Base-by-base conservation (phyloP, 306 rosid genomes). In the Senna siamea region DNA sequence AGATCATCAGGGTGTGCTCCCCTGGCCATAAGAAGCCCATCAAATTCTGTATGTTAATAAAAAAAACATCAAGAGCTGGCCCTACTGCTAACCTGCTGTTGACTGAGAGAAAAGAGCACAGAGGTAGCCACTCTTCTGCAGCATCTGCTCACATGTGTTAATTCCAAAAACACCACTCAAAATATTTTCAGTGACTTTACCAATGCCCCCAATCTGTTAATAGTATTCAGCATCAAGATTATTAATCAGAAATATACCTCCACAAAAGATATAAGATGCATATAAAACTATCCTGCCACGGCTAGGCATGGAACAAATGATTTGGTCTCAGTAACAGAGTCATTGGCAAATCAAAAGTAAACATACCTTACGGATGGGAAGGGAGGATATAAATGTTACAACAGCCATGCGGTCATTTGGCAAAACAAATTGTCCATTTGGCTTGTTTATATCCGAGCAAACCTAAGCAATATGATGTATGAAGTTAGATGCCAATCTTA, bases 371-470 rank as follows among this genome's bases (percentile, higher is more conserved):
- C 97, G 86, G 76, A 94, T 86, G 74, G 98, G 98, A 79, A 94
- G 97, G 50, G 98, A 91, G 66, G 95, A 89, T 77, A 88, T 82
- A 74, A 94, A 94, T 80, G 96, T 83, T 85, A 88, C 66, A 72
- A 91, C 85, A 69, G 97, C 98, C 84, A 78, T 62, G 79, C 87
- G 90, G 51, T 87, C 81, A 84, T 87, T 89, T 64, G 94, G 94
- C 76, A 94, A 89, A 69, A 94, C 69, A 82, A 88, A 89, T 82
- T 91, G 92, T 76, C 98, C 98, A 85, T 94, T 91, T 76, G 98
- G 98, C 72, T 94, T 94, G 87, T 94, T 94, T 82, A 94, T 94
- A 72, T 94, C 97, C 53, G 97, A 94, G 78, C 97, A 94, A 71
- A 94, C 96, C 98, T 94, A 77, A 64, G 41, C 55, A 75, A 70